A percentile compares a stretch with the other conserved stretches of the same genome.
Conservation (phyloP, 2,329 filamentous ascomycete genomes). For the Fusarium guadeloupense region DNA sequence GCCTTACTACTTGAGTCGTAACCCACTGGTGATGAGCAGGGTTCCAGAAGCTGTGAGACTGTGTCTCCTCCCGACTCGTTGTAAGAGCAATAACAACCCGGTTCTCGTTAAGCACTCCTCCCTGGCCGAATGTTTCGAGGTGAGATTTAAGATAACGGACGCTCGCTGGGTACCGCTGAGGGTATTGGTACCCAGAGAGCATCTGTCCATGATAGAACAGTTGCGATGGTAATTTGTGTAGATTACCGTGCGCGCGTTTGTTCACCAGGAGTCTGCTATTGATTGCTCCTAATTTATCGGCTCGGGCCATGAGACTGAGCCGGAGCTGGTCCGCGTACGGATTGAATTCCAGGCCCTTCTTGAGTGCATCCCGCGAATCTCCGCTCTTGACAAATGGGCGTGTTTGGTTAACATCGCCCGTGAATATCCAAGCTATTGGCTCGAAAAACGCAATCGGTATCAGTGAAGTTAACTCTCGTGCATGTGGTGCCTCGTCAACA, state of each 20-base stretch:
- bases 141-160: constrained; percentile 44
- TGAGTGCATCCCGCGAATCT: constrained; percentile 18
- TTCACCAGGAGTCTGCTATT: constrained; percentile 50
- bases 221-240: constrained; percentile 53
- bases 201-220: constrained; percentile 55
- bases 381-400: constrained; percentile 52
- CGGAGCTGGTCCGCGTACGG: constrained; percentile 47
- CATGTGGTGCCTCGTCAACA: constrained; percentile 73
- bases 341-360: constrained; percentile 43
- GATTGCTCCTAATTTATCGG: constrained; percentile 45
- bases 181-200: constrained; percentile 44
- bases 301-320: constrained; percentile 53
- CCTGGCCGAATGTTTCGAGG: constrained; percentile 41
- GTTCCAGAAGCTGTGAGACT: constrained; percentile 54
- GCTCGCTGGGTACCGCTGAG: constrained; percentile 41
- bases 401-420: constrained; percentile 57
- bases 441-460: constrained; percentile 56
- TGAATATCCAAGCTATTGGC: constrained; percentile 56
- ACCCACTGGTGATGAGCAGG: constrained; percentile 51
- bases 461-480: constrained; percentile 56
- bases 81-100: constrained; percentile 49
- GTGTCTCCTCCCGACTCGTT: constrained; percentile 39
- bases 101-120: constrained; percentile 44
- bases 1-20: constrained; percentile 43
- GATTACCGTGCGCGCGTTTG: constrained; percentile 50